phyloP scores from a whole-genome alignment of 1,284 basidiomycete genomes.

The Boletus calvinii region DNA sequence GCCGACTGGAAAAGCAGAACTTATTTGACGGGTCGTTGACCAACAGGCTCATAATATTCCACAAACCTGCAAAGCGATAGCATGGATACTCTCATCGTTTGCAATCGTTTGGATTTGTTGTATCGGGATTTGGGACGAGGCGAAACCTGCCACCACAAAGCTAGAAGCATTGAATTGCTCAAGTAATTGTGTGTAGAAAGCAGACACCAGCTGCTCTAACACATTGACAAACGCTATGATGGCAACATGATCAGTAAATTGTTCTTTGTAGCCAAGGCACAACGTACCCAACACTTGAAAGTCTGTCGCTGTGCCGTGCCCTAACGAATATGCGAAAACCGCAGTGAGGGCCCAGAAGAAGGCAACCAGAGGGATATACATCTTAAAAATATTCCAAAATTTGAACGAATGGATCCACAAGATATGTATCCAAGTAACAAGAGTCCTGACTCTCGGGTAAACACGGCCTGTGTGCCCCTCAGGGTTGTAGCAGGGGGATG shows the following conservation, averaged over 20 bases:
- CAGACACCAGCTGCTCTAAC: slow-evolving; percentile 69
- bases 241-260: neutral
- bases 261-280: neutral
- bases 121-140: slow-evolving; percentile 52
- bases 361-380: slow-evolving; percentile 1
- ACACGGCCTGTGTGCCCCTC: neutral
- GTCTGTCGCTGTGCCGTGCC: neutral
- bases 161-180: slow-evolving; percentile 63
- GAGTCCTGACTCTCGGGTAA: slow-evolving; percentile 5
- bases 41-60: slow-evolving; percentile 16
- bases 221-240: slow-evolving; percentile 69
- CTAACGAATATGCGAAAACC: slow-evolving; percentile 5
- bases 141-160: slow-evolving; percentile 70
- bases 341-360: slow-evolving; percentile 1
- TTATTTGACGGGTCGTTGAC: neutral
- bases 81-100: slow-evolving; percentile 64
- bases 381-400: slow-evolving; percentile 7
- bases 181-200: slow-evolving; percentile 70
- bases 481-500: neutral
- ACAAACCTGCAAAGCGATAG: slow-evolving; percentile 49
- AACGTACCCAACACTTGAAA: slow-evolving; percentile 19
- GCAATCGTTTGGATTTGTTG: slow-evolving; percentile 64
- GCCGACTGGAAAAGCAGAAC: slow-evolving; percentile 36
- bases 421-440: neutral
- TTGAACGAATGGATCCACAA: neutral